These are phyloP conservation scores for Picochlorum costavermella DNA, from an alignment of 139 green algal species.

Conservation along the genomic window DNA sequence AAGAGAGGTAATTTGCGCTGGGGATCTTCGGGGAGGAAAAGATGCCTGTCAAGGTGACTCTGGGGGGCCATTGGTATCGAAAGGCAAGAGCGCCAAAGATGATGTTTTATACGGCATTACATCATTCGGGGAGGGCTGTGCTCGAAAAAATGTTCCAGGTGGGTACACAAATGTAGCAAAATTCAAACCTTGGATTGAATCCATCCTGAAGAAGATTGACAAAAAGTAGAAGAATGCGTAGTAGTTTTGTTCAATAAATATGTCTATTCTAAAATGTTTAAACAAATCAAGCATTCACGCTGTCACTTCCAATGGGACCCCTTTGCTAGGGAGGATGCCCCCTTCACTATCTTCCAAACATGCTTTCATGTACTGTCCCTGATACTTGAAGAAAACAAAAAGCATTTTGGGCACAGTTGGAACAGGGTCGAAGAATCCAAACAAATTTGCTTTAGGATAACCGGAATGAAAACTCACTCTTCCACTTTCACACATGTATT, in stretches of 20 bases:
- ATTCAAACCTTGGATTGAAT: constrained; percentile 4
- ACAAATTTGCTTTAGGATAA: constrained; percentile 38
- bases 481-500: constrained; percentile 32
- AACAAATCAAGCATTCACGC: background rate
- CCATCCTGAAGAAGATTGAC: constrained; percentile 5
- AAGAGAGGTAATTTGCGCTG: constrained; percentile 5
- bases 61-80: constrained; percentile 6
- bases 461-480: constrained; percentile 18
- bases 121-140: constrained; percentile 13
- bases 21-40: background rate
- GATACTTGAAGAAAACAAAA: constrained; percentile 25
- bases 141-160: constrained; percentile 7
- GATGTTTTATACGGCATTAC: constrained; percentile 12
- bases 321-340: background rate
- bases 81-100: constrained; percentile 3
- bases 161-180: constrained; percentile 10
- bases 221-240: background rate
- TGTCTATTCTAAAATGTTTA: background rate
- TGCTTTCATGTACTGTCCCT: background rate
- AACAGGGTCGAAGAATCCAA: constrained; percentile 47
- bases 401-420: constrained; percentile 33
- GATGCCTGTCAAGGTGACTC: constrained; percentile 12
- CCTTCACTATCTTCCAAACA: constrained; percentile 11
- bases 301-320: background rate
- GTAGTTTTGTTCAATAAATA: background rate